A percentile compares a stretch with the other conserved stretches of the same genome.
Evolutionary conservation across 495 filamentous ascomycete genomes (phyloP).

Genomic region (Penicillium chermesinum): DNA sequence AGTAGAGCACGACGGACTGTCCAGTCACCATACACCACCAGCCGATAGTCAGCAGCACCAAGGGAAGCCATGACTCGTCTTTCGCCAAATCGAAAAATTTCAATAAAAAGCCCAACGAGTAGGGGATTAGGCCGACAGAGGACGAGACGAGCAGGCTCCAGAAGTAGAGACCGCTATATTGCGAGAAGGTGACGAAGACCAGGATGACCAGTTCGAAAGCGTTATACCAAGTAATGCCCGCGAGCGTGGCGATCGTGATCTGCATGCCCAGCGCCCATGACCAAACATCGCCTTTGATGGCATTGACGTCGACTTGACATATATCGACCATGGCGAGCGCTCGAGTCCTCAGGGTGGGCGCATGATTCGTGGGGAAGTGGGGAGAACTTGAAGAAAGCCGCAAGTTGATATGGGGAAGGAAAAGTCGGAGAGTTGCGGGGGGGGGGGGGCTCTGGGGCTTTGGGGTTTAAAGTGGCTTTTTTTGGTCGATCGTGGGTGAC

Average conservation of each 20-base stretch:
- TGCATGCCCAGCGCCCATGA: constrained; percentile 22
- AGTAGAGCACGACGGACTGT: constrained; percentile 63
- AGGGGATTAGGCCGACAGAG: constrained; percentile 51
- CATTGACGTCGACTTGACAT: constrained; percentile 31
- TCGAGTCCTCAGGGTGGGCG: background rate
- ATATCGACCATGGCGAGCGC: constrained; percentile 16
- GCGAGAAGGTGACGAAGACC: constrained; percentile 51
- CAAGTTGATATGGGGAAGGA: constrained; percentile 1
- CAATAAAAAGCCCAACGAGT: constrained; percentile 56
- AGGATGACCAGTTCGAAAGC: constrained; percentile 51
- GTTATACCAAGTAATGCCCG: constrained; percentile 52
- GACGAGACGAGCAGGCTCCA: constrained; percentile 51
- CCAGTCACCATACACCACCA: constrained; percentile 64
- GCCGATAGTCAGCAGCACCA: constrained; percentile 48
- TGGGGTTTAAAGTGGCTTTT: background rate
- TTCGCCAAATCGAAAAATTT: constrained; percentile 52
- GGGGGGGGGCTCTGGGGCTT: background rate
- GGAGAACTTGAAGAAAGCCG: background rate
- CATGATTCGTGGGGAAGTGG: constrained; percentile 15
- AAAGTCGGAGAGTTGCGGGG: constrained; percentile 7
- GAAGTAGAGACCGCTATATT: constrained; percentile 52
- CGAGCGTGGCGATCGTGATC: constrained; percentile 51
- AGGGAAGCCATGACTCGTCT: constrained; percentile 29
- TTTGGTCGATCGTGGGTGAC: constrained; percentile 1
- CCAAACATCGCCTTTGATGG: constrained; percentile 9